Evolutionary conservation across 306 rosid genomes (phyloP), one percentile per base, ranked within the genome.

Genomic region (Glycine latifolia): DNA sequence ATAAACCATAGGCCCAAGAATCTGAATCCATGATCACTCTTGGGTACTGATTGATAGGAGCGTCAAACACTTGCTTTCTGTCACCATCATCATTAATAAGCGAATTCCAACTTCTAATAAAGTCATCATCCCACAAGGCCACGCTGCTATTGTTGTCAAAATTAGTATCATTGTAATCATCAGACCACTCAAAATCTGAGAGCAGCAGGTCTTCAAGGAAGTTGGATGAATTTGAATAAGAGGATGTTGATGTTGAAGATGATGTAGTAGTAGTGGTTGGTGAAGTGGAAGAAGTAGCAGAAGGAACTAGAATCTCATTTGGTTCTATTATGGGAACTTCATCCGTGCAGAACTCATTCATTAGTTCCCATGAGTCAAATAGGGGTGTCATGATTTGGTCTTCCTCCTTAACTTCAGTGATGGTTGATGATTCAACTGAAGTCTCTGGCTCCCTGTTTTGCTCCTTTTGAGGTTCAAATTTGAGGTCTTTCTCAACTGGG

Each of bases 91-190:
- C 90, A 50, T 81, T 80, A 2, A 87, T 68, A 44, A 87, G 50
- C 68, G 80, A 86, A 73, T 87, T 94, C 94, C 85, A 93, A 72
- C 67, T 65, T 81, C 84, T 83, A 69, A 83, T 70, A 7, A 94
- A 87, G 73, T 94, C 97, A 79, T 89, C 92, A 68, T 88, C 89
- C 92, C 97, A 91, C 65, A 90, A 73, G 10, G 74, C 56, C 79
- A 86, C 20, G 44, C 43, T 73, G 58, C 33, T 71, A 39, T 35
- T 17, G 70, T 12, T 63, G 14, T 83, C 79, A 79, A 63, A 78
- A 67, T 61, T 48, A 48, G 53, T 63, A 44, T 67, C 52, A 37
- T 62, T 52, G 66, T 67, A 52, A 70, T 52, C 70, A 13, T 83
- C 81, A 2, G 84, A 73, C 94, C 92, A 91, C 10, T 88, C 91